Evolutionary conservation across 164 flowering plant species (phyloP).

Genomic region (Taxillus chinensis): DNA sequence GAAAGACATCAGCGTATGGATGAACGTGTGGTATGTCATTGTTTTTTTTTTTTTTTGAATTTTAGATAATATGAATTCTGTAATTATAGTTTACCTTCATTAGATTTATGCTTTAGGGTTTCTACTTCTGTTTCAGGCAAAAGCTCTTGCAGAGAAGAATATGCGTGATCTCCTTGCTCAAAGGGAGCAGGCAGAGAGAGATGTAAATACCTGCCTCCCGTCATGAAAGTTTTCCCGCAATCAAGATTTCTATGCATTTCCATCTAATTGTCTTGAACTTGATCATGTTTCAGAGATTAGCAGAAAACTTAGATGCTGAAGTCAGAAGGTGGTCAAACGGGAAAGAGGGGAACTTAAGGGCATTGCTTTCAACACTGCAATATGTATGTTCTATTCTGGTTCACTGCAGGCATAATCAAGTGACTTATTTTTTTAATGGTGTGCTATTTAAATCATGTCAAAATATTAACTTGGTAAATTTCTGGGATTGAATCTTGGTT

Average conservation of each 20-base stretch:
- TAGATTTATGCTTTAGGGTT: neutral
- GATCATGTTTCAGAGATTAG: slow-evolving; percentile 3
- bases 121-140: neutral
- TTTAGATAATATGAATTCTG: neutral
- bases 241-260: neutral
- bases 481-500: no score
- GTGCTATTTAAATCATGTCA: neutral
- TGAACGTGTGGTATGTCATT: slow-evolving; percentile 74
- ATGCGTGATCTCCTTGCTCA: slow-evolving; percentile 5
- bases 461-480: neutral
- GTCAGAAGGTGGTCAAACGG: neutral
- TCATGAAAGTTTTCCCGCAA: neutral
- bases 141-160: slow-evolving; percentile 6
- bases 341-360: slow-evolving; percentile 1
- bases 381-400: neutral
- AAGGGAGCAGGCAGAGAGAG: slow-evolving; percentile 5
- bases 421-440: neutral
- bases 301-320: slow-evolving; percentile 2
- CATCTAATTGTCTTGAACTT: neutral
- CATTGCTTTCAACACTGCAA: slow-evolving; percentile 4
- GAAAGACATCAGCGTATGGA: slow-evolving; percentile 82
- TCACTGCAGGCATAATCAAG: neutral
- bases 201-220: neutral
- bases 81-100: neutral
- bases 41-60: neutral